Conservation (phyloP, 495 filamentous ascomycete species). For the Chlorociboria aeruginascens region DNA sequence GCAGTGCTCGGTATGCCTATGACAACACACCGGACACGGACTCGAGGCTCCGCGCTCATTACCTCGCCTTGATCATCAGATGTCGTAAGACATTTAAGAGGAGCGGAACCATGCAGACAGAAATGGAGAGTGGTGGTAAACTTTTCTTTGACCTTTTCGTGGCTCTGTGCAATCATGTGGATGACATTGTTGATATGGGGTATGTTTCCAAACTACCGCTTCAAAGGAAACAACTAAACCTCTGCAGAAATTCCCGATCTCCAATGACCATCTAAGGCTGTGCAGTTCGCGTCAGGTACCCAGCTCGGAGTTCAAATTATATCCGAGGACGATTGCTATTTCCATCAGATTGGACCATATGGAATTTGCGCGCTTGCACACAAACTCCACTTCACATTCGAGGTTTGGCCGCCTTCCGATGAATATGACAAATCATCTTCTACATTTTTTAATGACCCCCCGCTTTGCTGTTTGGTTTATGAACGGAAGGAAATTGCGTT, state of each 20-base stretch:
- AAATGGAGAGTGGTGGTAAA: constrained; percentile 79
- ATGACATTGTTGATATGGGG: constrained; percentile 34
- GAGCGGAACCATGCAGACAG: constrained; percentile 91
- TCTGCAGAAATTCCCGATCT: constrained; percentile 17
- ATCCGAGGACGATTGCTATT: constrained; percentile 14
- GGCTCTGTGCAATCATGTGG: constrained; percentile 83
- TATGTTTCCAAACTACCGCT: neutral
- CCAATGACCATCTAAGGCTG: constrained; percentile 21
- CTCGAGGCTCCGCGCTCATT: constrained; percentile 80
- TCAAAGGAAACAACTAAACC: neutral
- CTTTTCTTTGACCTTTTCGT: constrained; percentile 93
- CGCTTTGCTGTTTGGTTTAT: constrained; percentile 16
- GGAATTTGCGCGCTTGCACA: constrained; percentile 13
- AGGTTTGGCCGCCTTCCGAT: constrained; percentile 23
- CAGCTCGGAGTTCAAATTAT: constrained; percentile 19
- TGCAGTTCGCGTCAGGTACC: constrained; percentile 8
- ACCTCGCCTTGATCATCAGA: constrained; percentile 83
- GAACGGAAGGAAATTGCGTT: constrained; percentile 16
- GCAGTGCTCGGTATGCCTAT: constrained; percentile 78
- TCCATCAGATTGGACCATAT: constrained; percentile 23
- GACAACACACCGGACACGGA: constrained; percentile 79
- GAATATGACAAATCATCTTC: constrained; percentile 16
- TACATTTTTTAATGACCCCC: constrained; percentile 21
- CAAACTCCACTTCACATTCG: constrained; percentile 18
- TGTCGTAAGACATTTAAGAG: constrained; percentile 77